A percentile compares a stretch with the other conserved stretches of the same genome.
Conservation (phyloP, 2,329 filamentous ascomycete species). For the Escovopsis weberi region DNA sequence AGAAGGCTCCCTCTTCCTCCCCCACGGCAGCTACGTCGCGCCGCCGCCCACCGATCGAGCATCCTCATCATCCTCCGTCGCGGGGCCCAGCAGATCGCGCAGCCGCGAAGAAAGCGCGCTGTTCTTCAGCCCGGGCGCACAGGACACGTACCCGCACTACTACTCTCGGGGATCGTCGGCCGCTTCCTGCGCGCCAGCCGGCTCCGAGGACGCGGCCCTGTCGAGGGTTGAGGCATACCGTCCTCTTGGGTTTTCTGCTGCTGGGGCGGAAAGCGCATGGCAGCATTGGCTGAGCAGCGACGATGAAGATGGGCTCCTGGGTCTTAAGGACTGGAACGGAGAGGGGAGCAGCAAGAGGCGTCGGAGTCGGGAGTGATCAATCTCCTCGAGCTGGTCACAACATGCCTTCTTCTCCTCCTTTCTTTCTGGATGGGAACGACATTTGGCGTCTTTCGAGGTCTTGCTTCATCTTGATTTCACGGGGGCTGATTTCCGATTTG, state of each 20-base stretch:
- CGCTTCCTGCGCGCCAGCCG: no score
- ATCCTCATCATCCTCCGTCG: background rate
- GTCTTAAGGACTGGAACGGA: no score
- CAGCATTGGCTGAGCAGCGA: no score
- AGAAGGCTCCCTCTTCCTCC: constrained; percentile 3
- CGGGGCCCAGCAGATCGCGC: background rate
- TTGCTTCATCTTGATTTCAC: background rate
- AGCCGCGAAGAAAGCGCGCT: background rate
- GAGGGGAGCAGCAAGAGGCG: background rate
- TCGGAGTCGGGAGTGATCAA: background rate
- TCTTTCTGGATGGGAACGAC: background rate
- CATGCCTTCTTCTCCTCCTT: background rate
- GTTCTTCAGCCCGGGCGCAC: background rate
- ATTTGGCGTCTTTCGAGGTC: background rate
- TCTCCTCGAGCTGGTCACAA: background rate
- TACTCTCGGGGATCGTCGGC: background rate
- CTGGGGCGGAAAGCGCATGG: no score
- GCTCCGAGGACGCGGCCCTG: no score
- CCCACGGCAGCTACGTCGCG: background rate
- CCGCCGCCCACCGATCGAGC: background rate
- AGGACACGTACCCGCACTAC: background rate
- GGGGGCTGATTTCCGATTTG: no score
- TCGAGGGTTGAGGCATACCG: no score
- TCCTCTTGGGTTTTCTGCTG: no score
- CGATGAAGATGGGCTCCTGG: no score